Conservation (phyloP, 2,329 filamentous ascomycete genomes). For the Sarocladium strictum region DNA sequence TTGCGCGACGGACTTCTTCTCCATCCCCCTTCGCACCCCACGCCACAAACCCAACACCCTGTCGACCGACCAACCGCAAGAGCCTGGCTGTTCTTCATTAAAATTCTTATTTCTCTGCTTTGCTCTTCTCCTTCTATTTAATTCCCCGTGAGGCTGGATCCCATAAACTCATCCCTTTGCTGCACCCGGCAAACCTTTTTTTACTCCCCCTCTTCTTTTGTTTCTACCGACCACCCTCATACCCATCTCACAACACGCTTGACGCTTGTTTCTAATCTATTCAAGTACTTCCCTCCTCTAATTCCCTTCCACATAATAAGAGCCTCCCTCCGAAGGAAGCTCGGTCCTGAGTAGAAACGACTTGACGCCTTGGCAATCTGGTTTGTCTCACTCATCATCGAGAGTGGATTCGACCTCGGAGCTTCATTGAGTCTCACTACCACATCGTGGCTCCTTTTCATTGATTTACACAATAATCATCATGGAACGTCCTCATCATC, state of each 20-base stretch:
- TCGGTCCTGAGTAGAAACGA: background rate
- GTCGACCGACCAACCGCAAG: background rate
- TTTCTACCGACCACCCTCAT: background rate
- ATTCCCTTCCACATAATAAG: constrained; percentile 1
- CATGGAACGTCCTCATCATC: constrained; percentile 7
- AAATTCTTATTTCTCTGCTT: too few species aligned
- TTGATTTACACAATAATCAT: constrained; percentile 3
- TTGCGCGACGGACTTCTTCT: background rate
- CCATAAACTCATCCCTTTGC: too few species aligned
- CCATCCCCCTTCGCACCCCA: background rate
- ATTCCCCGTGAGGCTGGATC: constrained; percentile 5
- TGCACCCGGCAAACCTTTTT: too few species aligned
- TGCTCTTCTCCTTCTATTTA: background rate
- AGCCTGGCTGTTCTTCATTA: background rate
- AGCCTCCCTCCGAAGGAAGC: background rate
- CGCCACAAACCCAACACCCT: background rate
- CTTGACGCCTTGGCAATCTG: too few species aligned
- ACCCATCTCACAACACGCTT: background rate
- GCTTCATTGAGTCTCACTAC: background rate
- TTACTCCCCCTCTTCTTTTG: background rate
- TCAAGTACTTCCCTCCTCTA: background rate
- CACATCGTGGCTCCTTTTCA: background rate
- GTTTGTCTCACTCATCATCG: background rate
- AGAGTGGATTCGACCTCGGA: background rate
- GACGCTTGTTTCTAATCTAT: background rate